These are phyloP conservation scores for Eremothecium cymbalariae DNA, from an alignment of 1,139 yeast genomes.

Conservation along the genomic window DNA sequence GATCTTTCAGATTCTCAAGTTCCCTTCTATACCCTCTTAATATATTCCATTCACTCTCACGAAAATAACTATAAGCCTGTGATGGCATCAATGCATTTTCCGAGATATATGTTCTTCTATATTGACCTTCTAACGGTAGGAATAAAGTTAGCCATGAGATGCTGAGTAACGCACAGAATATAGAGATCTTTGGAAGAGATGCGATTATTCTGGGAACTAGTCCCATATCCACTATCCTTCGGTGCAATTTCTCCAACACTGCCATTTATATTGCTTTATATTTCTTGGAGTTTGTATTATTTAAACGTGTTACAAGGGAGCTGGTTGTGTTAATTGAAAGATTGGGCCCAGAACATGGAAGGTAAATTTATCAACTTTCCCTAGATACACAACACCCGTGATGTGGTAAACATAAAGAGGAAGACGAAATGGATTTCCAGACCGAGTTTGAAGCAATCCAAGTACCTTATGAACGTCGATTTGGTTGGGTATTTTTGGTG, in stretches of 20 bases:
- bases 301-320: conserved; percentile 66
- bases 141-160: conserved; percentile 54
- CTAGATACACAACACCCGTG: too few relatives aligned
- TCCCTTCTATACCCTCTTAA: conserved; percentile 68
- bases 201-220: conserved; percentile 49
- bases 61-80: conserved; percentile 83
- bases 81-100: conserved; percentile 98
- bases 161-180: conserved; percentile 54
- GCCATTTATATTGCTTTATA: too few relatives aligned
- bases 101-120: conserved; percentile 73
- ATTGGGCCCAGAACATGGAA: conserved; percentile 90
- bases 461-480: not conserved
- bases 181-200: conserved; percentile 53
- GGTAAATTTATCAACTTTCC: too few relatives aligned
- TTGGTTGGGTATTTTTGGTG: conserved; percentile 46
- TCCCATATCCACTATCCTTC: conserved; percentile 49
- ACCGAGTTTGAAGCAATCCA: too few relatives aligned
- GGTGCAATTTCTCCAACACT: conserved; percentile 46
- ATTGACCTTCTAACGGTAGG: conserved; percentile 77
- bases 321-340: conserved; percentile 62
- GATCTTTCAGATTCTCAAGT: conserved; percentile 33
- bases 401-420: too few relatives aligned
- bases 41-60: conserved; percentile 92
- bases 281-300: too few relatives aligned
- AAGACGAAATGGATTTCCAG: too few relatives aligned